phyloP scores from a whole-genome alignment of 179 eudicot genomes.

The Spergularia azorica region DNA sequence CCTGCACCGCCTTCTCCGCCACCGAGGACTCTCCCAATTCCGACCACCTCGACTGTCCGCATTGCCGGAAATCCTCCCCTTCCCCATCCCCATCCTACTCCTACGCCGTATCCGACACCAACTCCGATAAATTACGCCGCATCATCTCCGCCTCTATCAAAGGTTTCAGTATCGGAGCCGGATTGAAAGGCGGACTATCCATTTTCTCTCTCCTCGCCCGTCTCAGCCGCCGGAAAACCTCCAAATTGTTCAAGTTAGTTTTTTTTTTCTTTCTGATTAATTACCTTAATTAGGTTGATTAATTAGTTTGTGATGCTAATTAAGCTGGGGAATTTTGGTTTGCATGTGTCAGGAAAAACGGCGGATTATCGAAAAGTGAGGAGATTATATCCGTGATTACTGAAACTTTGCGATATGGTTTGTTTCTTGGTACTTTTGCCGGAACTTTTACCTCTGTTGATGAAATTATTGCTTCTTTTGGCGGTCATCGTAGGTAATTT shows the following conservation, averaged over 20 bases:
- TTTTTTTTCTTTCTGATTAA: neutral
- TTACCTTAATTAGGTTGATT: neutral
- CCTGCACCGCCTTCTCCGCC: slow-evolving; percentile 16
- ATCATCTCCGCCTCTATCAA: slow-evolving; percentile 58
- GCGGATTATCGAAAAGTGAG: slow-evolving; percentile 49
- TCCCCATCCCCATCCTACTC: slow-evolving; percentile 52
- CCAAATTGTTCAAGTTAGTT: slow-evolving; percentile 42
- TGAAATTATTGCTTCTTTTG: slow-evolving; percentile 74
- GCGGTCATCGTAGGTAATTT: slow-evolving; percentile 84
- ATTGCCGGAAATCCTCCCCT: slow-evolving; percentile 46
- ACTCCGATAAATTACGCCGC: slow-evolving; percentile 55
- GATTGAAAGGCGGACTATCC: slow-evolving; percentile 89
- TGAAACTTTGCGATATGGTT: slow-evolving; percentile 91
- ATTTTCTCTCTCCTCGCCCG: slow-evolving; percentile 82
- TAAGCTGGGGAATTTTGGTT: neutral
- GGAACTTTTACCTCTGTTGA: slow-evolving; percentile 93
- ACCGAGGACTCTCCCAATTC: no score
- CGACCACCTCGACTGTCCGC: slow-evolving; percentile 37
- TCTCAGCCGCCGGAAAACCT: slow-evolving; percentile 60
- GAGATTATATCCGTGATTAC: slow-evolving; percentile 60
- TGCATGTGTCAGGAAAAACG: slow-evolving; percentile 47
- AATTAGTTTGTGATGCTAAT: neutral
- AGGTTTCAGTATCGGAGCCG: slow-evolving; percentile 91
- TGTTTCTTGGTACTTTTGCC: slow-evolving; percentile 91
- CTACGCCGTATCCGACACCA: slow-evolving; percentile 44